These are phyloP conservation scores for Aethionema arabicum DNA, from an alignment of 345 rosid species.

Conservation along the genomic window DNA sequence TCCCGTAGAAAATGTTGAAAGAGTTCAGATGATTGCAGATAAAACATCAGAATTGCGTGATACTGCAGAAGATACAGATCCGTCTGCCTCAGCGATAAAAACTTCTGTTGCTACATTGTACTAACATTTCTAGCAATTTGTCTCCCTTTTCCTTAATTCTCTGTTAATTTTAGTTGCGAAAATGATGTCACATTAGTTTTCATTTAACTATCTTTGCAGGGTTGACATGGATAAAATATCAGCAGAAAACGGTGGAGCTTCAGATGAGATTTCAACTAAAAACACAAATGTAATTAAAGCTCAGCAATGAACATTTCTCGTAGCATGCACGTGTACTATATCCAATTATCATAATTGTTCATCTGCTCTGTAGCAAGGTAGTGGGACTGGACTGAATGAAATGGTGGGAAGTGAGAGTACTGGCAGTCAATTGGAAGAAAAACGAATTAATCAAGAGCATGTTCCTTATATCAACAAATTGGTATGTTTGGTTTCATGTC, in stretches of 20 bases:
- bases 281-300: constrained; percentile 26
- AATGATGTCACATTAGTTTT: constrained; percentile 23
- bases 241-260: constrained; percentile 22
- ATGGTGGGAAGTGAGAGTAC: constrained; percentile 44
- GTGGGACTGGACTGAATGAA: constrained; percentile 29
- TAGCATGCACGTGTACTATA: constrained; percentile 22
- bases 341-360: constrained; percentile 23
- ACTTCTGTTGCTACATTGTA: constrained; percentile 49
- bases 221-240: constrained; percentile 23
- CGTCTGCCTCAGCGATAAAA: constrained; percentile 38
- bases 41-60: constrained; percentile 29
- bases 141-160: constrained; percentile 13
- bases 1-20: constrained; percentile 37
- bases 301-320: constrained; percentile 18
- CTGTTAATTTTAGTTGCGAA: constrained; percentile 13
- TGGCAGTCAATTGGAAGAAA: constrained; percentile 54
- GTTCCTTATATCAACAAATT: constrained; percentile 59
- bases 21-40: constrained; percentile 39
- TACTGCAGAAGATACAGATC: constrained; percentile 47
- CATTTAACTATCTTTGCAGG: constrained; percentile 24
- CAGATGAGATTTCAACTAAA: constrained; percentile 17
- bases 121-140: constrained; percentile 34
- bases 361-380: constrained; percentile 35
- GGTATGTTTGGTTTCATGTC: constrained; percentile 42
- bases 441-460: constrained; percentile 52